Conservation (phyloP, 208 protist species). For the Willaertia magna region DNA sequence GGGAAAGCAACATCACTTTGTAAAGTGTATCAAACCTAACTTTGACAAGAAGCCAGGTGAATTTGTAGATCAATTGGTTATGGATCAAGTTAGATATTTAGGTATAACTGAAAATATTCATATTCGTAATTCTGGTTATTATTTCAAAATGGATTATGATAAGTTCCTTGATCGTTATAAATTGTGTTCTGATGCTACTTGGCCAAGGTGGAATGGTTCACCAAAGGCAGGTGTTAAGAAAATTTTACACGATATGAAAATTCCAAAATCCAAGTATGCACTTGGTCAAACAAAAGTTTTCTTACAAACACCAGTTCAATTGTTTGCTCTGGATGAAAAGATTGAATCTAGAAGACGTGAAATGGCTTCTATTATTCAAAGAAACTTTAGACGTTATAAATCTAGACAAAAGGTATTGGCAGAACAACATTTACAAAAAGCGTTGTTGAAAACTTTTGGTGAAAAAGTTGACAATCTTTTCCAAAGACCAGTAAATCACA, state of each 20-base stretch:
- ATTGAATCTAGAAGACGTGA: background rate
- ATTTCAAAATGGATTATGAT: background rate
- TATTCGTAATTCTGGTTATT: background rate
- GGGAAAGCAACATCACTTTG: background rate
- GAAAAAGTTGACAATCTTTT: background rate
- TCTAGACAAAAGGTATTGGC: background rate
- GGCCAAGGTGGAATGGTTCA: background rate
- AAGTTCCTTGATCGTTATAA: slow-evolving; percentile 33
- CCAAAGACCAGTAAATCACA: background rate
- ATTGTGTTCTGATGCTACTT: slow-evolving; percentile 6
- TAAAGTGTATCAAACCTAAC: slow-evolving; percentile 5
- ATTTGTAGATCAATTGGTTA: background rate
- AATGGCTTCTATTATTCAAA: slow-evolving; percentile 6
- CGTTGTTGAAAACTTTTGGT: background rate
- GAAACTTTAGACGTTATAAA: background rate
- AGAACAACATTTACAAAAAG: background rate
- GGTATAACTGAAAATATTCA: background rate
- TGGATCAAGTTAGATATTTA: slow-evolving; percentile 2
- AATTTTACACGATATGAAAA: background rate
- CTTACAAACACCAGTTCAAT: background rate
- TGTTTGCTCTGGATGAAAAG: slow-evolving; percentile 1
- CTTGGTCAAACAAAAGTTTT: slow-evolving; percentile 2
- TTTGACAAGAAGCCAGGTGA: background rate
- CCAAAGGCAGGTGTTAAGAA: background rate
- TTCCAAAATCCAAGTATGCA: background rate